Base-by-base conservation (phyloP, 768 basidiomycete genomes). In the Tylopilus balloui region DNA sequence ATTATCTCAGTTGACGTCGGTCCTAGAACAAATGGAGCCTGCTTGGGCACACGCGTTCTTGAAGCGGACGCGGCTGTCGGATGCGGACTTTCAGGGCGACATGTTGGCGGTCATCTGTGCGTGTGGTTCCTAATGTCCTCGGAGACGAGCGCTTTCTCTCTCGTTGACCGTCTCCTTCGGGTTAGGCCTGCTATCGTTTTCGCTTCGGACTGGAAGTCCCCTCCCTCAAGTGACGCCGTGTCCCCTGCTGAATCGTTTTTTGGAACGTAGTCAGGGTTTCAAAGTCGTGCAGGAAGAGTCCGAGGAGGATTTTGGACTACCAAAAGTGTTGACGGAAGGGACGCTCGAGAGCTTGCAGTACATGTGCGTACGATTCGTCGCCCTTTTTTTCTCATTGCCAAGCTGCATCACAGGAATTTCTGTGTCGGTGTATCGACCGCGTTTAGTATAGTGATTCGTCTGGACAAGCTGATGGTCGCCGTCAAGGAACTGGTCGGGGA, bases 171-270 rank as follows among this genome's bases (percentile, higher is more conserved):
- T 3, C 6, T 23, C n/a, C n/a, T n/a, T n/a, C 35, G 23, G 6
- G 8, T n/a, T 23, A 89, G 88, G 78, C 23, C 79, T 94, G 77
- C 81, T 89, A 43, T 84, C 89, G 0, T 83, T 81, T 0, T 77
- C 87, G 7, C 70, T 94, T 15, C 78, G 84, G 14, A 84, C 85
- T 0, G 90, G 88, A 3, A 71, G 70, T 11, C 81, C 91, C 0
- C 71, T 93, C 3, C 91, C 91, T 0, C 91, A 93, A 60, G 86
- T 93, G 47, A 92, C 90, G 3, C 89, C 92, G 0, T 86, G 84
- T 56, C 90, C 81, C 2, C 69, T 78, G 12, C 63, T 78, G 6
- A 65, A 76, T 44, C 72, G 77, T 1, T 79, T 76, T 48, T 67
- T 73, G 63, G 62, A 69, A 15, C 62, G 69, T 43, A 73, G 73